Conservation (phyloP, 495 filamentous ascomycete species). For the Talaromyces trachyspermus region DNA sequence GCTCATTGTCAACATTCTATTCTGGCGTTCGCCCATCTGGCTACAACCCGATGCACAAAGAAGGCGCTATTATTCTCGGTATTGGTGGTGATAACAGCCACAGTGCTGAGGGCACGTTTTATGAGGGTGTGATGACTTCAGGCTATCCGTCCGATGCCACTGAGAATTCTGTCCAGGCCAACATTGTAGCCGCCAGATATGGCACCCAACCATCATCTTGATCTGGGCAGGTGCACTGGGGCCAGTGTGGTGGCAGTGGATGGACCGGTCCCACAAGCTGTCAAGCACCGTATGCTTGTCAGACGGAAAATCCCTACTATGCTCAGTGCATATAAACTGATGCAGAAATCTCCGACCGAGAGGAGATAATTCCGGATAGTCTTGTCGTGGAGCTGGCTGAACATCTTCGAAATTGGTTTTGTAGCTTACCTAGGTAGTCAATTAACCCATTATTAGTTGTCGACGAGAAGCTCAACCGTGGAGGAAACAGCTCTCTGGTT, state of each 20-base stretch:
- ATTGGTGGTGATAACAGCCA: conserved; percentile 52
- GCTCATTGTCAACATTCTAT: conserved; percentile 48
- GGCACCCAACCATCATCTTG: conserved; percentile 16
- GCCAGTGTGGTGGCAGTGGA: conserved; percentile 31
- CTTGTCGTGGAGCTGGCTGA: too few species aligned
- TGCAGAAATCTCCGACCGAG: too few species aligned
- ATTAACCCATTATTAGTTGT: too few species aligned
- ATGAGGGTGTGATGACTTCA: conserved; percentile 53
- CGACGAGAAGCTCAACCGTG: too few species aligned
- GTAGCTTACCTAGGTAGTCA: too few species aligned
- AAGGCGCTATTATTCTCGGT: conserved; percentile 54
- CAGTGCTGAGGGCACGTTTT: conserved; percentile 51
- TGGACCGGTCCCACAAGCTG: conserved; percentile 31
- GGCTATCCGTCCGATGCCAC: conserved; percentile 50
- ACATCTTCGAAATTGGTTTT: too few species aligned
- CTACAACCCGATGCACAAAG: conserved; percentile 54
- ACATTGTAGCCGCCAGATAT: conserved; percentile 51
- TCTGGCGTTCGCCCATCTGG: conserved; percentile 44
- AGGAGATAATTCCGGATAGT: not conserved
- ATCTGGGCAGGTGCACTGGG: conserved; percentile 20
- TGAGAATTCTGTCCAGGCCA: conserved; percentile 48
- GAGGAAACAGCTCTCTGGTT: too few species aligned
- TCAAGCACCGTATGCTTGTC: conserved; percentile 25
- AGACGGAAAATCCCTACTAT: not conserved
- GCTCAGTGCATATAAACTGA: not conserved